Evolutionary conservation across 2,329 filamentous ascomycete species (phyloP), one percentile per base, ranked within the genome.

Genomic region (Phoma sp.): DNA sequence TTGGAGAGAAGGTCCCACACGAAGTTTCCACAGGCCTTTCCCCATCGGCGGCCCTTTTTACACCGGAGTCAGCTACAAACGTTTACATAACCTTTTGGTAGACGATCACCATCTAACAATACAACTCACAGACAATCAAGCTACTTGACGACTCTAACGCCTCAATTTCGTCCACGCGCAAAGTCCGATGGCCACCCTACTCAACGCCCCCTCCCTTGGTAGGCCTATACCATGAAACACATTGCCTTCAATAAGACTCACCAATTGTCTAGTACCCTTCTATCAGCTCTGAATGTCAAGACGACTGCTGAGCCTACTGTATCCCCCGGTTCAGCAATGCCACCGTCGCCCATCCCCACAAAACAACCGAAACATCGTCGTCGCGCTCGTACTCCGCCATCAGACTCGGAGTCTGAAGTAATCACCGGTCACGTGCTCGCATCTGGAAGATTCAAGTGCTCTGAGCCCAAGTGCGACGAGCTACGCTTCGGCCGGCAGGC

Each of bases 401-500:
- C 49, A 8, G 27, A 47, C 6, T 9, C 33, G 1, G 17, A 41
- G 1, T 25, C 43, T 3, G 64, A 63, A 24, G 50, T 41, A 0
- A 25, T 61, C 2, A 68, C 70, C 12, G 71, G 69, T n/a, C 54
- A 65, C 36, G 63, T 73, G 9, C 65, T 70, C 3, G 43, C 48
- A 2, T 47, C 58, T 33, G 63, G 65, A 1, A 66, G 61, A 21
- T 71, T 73, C 52, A 56, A 57, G n/a, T 74, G 72, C 44, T 29
- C 62, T 2, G 44, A 63, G 2, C 8, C 54, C 8, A 22, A 43
- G 0, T 74, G 72, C 38, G 22, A 39, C 6, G 55, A 59, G 12
- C 31, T 64, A 3, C 60, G 46, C 1, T 74, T 74, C 32, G 66
- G 65, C 7, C 64, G 72, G 2, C 64, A 68, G 13, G 72, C 72